phyloP scores from a whole-genome alignment of 2,329 filamentous ascomycete genomes.

The Claviceps monticola region DNA sequence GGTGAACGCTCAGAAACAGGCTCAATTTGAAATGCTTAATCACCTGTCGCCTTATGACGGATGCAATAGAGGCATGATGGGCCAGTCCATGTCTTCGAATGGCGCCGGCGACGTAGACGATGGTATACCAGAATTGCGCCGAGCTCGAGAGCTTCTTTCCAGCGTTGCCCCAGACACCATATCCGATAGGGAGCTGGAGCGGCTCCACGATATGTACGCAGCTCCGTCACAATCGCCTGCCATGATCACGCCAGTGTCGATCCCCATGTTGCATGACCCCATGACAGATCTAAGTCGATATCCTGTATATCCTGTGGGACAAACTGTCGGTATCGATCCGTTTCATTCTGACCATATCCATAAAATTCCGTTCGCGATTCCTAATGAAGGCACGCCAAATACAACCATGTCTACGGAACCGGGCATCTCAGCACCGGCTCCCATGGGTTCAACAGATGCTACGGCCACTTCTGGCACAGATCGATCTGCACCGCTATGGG shows the following conservation, averaged over 20 bases:
- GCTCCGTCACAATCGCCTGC: constrained; percentile 39
- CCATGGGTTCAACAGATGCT: constrained; percentile 8
- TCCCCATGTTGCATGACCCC: constrained; percentile 38
- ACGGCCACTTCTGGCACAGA: constrained; percentile 14
- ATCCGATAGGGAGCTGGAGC: constrained; percentile 40
- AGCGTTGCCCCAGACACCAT: constrained; percentile 37
- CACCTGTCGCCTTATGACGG: constrained; percentile 35
- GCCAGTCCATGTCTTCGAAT: constrained; percentile 19
- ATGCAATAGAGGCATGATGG: constrained; percentile 23
- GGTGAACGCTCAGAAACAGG: constrained; percentile 42
- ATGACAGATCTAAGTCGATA: constrained; percentile 41
- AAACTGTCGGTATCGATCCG: constrained; percentile 84
- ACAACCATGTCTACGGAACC: constrained; percentile 25
- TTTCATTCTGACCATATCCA: constrained; percentile 90
- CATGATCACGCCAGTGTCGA: constrained; percentile 25
- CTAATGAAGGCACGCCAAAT: constrained; percentile 37
- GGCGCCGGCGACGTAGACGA: constrained; percentile 33
- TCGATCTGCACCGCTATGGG: constrained; percentile 37
- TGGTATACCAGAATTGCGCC: constrained; percentile 37
- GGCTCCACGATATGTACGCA: constrained; percentile 39
- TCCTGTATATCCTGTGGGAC: constrained; percentile 81
- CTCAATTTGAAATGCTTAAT: constrained; percentile 42
- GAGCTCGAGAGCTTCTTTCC: constrained; percentile 42
- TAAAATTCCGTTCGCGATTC: constrained; percentile 74
- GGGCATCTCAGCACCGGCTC: constrained; percentile 7